phyloP scores from a whole-genome alignment of 1,284 basidiomycete genomes.

The Tremellales sp. region DNA sequence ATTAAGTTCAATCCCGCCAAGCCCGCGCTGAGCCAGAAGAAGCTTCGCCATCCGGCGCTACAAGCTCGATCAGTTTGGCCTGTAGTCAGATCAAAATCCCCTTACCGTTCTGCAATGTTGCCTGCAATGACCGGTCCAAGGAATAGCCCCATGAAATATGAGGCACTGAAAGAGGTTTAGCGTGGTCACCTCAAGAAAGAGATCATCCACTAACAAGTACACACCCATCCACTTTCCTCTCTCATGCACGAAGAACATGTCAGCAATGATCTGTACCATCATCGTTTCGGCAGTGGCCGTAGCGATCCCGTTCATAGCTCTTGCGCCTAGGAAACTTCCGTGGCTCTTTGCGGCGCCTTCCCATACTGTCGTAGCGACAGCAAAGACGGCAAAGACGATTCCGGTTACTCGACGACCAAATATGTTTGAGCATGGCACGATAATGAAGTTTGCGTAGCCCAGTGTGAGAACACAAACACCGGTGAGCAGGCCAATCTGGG shows the following conservation, averaged over 20 bases:
- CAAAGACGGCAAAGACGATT: constrained; percentile 2
- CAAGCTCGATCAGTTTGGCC: too few relatives aligned
- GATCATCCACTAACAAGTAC: too few relatives aligned
- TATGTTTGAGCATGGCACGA: constrained; percentile 16
- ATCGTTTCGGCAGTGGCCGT: constrained; percentile 9
- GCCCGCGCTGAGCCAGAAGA: too few relatives aligned
- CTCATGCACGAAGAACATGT: constrained; percentile 18
- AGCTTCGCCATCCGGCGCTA: too few relatives aligned
- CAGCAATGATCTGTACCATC: constrained; percentile 9
- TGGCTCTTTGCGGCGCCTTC: constrained; percentile 8
- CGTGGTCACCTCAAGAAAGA: background rate
- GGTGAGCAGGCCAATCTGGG: constrained; percentile 10
- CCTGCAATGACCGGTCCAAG: too few relatives aligned
- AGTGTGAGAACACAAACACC: constrained; percentile 11
- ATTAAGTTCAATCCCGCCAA: too few relatives aligned
- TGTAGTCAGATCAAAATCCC: too few relatives aligned
- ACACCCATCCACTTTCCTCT: constrained; percentile 12
- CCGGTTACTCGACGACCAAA: constrained; percentile 12
- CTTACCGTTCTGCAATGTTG: too few relatives aligned
- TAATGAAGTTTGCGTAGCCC: constrained; percentile 16
- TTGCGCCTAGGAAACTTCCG: constrained; percentile 5
- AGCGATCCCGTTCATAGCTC: constrained; percentile 11
- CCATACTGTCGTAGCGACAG: constrained; percentile 11
- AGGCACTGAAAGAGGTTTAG: background rate
- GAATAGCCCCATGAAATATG: constrained; percentile 14